Conservation (phyloP, 139 green algal species). For the Deuterostichococcus epilithicus region DNA sequence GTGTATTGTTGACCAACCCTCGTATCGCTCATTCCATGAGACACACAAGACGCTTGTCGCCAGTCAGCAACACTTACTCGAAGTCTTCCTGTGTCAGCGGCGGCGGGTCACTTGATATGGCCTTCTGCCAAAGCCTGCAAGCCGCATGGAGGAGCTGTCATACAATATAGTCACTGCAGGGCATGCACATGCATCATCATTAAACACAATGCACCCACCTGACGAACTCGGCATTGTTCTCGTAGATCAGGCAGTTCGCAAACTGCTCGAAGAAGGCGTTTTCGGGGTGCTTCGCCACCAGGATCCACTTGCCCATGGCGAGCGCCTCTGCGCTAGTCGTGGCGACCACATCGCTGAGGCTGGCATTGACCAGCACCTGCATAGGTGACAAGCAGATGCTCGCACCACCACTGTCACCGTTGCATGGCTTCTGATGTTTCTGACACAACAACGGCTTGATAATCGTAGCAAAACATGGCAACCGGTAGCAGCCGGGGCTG, state of each 20-base stretch:
- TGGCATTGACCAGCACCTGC: slow-evolving; percentile 89
- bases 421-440: neutral
- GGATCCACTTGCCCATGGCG: slow-evolving; percentile 93
- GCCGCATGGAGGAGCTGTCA: neutral
- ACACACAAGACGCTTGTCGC: neutral
- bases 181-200: neutral
- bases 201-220: slow-evolving; percentile 18
- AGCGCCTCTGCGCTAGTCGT: slow-evolving; percentile 94
- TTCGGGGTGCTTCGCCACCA: slow-evolving; percentile 82
- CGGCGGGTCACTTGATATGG: slow-evolving; percentile 35
- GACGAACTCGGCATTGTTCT: slow-evolving; percentile 72
- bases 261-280: slow-evolving; percentile 90
- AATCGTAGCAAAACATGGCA: neutral
- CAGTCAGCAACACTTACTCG: neutral
- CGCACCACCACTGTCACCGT: neutral
- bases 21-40: no score
- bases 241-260: slow-evolving; percentile 83
- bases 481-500: neutral
- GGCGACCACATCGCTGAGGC: slow-evolving; percentile 85
- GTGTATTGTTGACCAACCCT: no score
- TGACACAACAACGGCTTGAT: neutral
- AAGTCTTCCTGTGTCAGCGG: slow-evolving; percentile 67
- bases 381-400: neutral
- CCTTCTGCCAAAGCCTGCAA: neutral
- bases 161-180: neutral